Evolutionary conservation across 192 early-diverging fungal species (phyloP), one percentile per base, ranked within the genome.

Genomic region (Polychytrium aggregatum): DNA sequence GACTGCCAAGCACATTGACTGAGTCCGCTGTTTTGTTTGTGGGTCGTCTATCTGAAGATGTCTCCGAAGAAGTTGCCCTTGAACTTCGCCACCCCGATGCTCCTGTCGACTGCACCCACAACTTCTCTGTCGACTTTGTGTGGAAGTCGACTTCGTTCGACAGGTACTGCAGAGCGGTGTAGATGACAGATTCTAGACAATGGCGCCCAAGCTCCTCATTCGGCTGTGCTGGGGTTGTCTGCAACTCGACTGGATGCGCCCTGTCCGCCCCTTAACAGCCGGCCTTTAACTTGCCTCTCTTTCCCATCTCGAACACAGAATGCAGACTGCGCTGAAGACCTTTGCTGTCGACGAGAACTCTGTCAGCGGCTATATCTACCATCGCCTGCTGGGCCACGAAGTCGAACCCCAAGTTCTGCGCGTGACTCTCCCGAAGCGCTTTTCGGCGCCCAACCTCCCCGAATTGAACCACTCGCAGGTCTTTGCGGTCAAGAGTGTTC

Each of bases 141-240:
- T 98, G 93, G 93, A 97, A 97, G 68, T 84, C 90, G 5, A 92
- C 87, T 3, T 87, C 88, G 16, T 98, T 92, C 67, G 92, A 98
- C 56, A 87, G 68, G 56, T n/a, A n/a, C n/a, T n/a, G n/a, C 58
- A 24, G 37, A 14, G 7, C 9, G 16, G 31, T 31, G 27, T 22
- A 24, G 37, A 35, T n/a, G n/a, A n/a, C n/a, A n/a, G n/a, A n/a
- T n/a, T n/a, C n/a, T n/a, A n/a, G n/a, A n/a, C n/a, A n/a, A n/a
- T n/a, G n/a, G n/a, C n/a, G n/a, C n/a, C n/a, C n/a, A n/a, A n/a
- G n/a, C n/a, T n/a, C n/a, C n/a, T n/a, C n/a, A n/a, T n/a, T n/a
- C n/a, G n/a, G n/a, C n/a, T n/a, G n/a, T n/a, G n/a, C n/a, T n/a
- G n/a, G n/a, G n/a, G n/a, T n/a, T n/a, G n/a, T n/a, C n/a, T n/a